phyloP scores from a whole-genome alignment of 805 yeast species.

The Ogataea wickerhamii region DNA sequence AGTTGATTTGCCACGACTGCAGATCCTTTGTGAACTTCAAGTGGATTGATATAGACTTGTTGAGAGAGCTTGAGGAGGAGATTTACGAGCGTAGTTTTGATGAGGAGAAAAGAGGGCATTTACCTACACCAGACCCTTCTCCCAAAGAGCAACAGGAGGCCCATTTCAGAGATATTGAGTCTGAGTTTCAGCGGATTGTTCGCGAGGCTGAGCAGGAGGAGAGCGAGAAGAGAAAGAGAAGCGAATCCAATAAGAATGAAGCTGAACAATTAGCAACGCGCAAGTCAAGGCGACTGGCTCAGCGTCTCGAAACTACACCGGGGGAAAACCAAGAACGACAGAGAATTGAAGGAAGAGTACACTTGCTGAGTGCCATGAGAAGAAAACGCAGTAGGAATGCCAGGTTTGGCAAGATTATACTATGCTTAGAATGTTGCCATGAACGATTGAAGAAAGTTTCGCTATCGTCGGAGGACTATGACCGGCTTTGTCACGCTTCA shows the following conservation, averaged over 20 bases:
- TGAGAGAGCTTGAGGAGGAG: conserved; percentile 14
- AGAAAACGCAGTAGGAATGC: conserved; percentile 20
- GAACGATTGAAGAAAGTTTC: conserved; percentile 11
- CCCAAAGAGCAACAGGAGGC: conserved; percentile 19
- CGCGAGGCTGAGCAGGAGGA: conserved; percentile 20
- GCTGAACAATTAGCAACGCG: conserved; percentile 30
- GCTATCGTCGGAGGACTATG: conserved; percentile 7
- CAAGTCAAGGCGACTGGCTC: conserved; percentile 35
- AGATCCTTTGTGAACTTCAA: conserved; percentile 46
- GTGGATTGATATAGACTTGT: conserved; percentile 39
- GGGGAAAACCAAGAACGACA: conserved; percentile 2
- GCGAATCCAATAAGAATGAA: conserved; percentile 22
- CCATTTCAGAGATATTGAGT: conserved; percentile 22
- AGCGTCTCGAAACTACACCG: conserved; percentile 7
- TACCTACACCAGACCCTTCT: conserved; percentile 31
- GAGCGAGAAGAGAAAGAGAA: conserved; percentile 25
- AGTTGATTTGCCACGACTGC: conserved; percentile 46
- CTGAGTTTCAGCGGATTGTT: conserved; percentile 22
- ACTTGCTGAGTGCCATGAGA: conserved; percentile 18
- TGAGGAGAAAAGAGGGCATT: conserved; percentile 1
- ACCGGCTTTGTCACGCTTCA: conserved; percentile 7
- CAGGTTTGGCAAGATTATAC: conserved; percentile 24
- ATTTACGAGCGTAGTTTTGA: conserved; percentile 2
- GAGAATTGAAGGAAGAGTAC: conserved; percentile 6
- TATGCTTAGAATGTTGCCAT: conserved; percentile 26